phyloP scores from a whole-genome alignment of 2,329 filamentous ascomycete species.

The Scedosporium aurantiacum region DNA sequence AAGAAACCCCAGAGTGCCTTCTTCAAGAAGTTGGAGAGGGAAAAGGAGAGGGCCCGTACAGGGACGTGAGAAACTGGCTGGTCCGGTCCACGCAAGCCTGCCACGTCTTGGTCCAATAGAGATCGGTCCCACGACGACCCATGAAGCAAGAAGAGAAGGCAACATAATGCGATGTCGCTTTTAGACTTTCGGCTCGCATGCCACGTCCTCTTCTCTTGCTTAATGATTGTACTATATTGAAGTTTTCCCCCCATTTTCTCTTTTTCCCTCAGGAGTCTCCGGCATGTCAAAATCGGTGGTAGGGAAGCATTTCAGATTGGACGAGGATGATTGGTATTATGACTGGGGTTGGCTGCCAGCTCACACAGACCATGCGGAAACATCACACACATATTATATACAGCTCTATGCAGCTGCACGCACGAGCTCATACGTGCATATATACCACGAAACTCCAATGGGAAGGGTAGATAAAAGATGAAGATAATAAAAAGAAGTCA shows the following conservation, averaged over 20 bases:
- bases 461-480: background rate
- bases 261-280: background rate
- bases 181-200: background rate
- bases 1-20: conserved; percentile 28
- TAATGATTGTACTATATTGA: background rate
- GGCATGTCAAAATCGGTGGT: background rate
- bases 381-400: background rate
- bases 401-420: background rate
- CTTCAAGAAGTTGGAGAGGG: conserved; percentile 31
- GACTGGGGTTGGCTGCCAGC: background rate
- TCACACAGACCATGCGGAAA: background rate
- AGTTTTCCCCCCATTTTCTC: background rate
- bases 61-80: background rate
- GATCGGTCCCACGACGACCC: background rate
- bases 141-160: background rate
- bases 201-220: background rate
- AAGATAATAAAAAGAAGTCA: background rate
- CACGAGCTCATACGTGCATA: background rate
- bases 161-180: background rate
- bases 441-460: background rate
- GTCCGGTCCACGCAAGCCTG: background rate
- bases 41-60: conserved; percentile 18
- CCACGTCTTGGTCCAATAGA: background rate
- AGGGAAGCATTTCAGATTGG: background rate
- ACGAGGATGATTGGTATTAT: background rate